Base-by-base conservation (phyloP, 2,329 filamentous ascomycete species). In the Cryphonectria nitschkei region DNA sequence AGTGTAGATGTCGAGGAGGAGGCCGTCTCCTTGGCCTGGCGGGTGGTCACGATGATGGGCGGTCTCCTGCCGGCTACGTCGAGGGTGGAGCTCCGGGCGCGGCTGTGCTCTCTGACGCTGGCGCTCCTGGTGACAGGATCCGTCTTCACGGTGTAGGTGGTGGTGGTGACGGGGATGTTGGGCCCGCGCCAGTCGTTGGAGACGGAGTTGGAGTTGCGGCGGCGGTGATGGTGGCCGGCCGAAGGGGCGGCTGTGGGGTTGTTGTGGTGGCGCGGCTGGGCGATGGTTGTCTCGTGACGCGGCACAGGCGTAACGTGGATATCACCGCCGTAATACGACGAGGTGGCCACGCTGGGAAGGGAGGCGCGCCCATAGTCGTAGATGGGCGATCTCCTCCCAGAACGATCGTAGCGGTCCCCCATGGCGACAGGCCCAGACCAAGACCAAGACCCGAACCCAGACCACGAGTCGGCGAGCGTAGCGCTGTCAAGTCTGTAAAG, bases 1-100 rank as follows among this genome's bases (percentile, higher is more conserved):
- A 5, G 2, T 43, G 58, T 54, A 58, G 58, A 43, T 6, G 58
- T n/a, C 62, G 75, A 77, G 50, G 76, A 77, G 46, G 80, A 79
- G 62, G 79, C 76, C 32, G 78, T 78, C 63, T 85, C 83, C 39
- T 82, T 82, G n/a, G 71, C 54, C 70, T 86, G 82, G 39, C 83
- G 84, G 6, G 87, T 87, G 29, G 87, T 89, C 73, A 90, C 83
- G 70, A 89, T 86, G 74, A 89, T 84, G 68, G 87, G 85, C 14
- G 87, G 86, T 56, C 84, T 82, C 52, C 80, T 77, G 34, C 37
- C 22, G 22, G 80, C 39, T 26, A 8, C 13, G 69, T 90, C 88
- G 34, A 88, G 73, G 0, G 86, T 87, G 1, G 84, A 81, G 9
- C 85, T 84, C 39, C 86, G 85, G 68, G 79, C 81, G 37, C 85